phyloP scores from a whole-genome alignment of 2,329 filamentous ascomycete genomes.

The Microdochium nivale region DNA sequence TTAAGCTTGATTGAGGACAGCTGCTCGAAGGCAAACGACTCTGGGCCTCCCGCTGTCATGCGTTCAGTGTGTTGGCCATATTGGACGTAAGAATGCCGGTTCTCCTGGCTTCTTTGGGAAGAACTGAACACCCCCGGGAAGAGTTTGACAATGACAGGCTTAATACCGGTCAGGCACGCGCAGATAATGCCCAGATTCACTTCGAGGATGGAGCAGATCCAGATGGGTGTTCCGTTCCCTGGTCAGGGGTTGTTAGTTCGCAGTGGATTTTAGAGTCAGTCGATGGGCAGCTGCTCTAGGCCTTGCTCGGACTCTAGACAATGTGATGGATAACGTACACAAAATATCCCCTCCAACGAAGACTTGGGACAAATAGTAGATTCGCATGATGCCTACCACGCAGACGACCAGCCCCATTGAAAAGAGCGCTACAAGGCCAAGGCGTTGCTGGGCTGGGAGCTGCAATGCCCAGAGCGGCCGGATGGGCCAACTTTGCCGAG shows the following conservation, averaged over 20 bases:
- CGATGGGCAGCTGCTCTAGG: neutral
- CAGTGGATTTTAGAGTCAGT: neutral
- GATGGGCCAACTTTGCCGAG: neutral
- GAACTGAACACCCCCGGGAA: neutral
- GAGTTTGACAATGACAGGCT: neutral
- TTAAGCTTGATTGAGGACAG: neutral
- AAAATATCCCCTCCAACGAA: neutral
- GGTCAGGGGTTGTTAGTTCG: neutral
- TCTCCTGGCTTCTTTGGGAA: neutral
- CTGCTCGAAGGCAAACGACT: neutral
- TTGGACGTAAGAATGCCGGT: neutral
- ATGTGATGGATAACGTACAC: neutral
- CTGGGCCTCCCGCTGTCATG: neutral
- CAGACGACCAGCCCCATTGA: neutral
- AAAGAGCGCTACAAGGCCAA: neutral
- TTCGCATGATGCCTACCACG: neutral
- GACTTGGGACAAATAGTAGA: neutral
- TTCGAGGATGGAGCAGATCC: neutral
- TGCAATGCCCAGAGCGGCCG: neutral
- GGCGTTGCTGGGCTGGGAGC: neutral
- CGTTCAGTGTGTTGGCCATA: neutral
- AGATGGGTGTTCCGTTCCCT: neutral
- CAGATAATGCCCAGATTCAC: neutral
- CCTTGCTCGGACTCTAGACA: neutral
- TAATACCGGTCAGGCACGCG: neutral